These are phyloP conservation scores for Ophiostoma ips DNA, from an alignment of 2,329 filamentous ascomycete species.

Conservation along the genomic window DNA sequence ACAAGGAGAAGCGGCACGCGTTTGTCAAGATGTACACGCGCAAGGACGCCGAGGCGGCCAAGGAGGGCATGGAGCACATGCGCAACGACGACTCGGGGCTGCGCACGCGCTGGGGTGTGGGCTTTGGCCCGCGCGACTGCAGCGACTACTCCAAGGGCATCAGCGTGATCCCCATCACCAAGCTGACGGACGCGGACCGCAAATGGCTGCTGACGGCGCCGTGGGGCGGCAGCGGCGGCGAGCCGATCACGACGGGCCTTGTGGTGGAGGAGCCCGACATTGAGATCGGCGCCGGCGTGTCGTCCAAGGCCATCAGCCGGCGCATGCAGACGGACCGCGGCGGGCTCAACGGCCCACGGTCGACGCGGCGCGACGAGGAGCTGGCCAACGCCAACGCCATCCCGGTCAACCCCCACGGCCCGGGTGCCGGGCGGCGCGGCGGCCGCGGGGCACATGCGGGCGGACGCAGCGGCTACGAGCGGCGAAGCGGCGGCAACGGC, in stretches of 20 bases:
- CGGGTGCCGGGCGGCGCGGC: slow-evolving; percentile 11
- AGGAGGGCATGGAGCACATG: slow-evolving; percentile 73
- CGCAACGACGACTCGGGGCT: slow-evolving; percentile 55
- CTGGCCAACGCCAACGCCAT: slow-evolving; percentile 4
- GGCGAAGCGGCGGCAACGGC: slow-evolving; percentile 16
- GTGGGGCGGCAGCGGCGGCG: slow-evolving; percentile 81
- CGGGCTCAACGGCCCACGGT: slow-evolving; percentile 50
- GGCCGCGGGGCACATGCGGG: slow-evolving; percentile 9
- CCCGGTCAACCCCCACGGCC: slow-evolving; percentile 5
- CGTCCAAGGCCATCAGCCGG: slow-evolving; percentile 70
- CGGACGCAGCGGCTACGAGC: slow-evolving; percentile 12
- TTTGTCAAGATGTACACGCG: slow-evolving; percentile 98
- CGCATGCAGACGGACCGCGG: slow-evolving; percentile 57
- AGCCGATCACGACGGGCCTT: slow-evolving; percentile 65
- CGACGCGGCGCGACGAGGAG: slow-evolving; percentile 31
- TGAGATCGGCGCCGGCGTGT: slow-evolving; percentile 93
- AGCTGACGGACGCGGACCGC: slow-evolving; percentile 87
- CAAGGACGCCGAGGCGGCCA: slow-evolving; percentile 68
- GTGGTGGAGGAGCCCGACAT: slow-evolving; percentile 96
- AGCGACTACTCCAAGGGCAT: slow-evolving; percentile 88
- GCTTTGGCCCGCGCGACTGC: slow-evolving; percentile 92
- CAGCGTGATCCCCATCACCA: slow-evolving; percentile 83
- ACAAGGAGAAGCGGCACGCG: slow-evolving; percentile 93
- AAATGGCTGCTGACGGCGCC: slow-evolving; percentile 96
- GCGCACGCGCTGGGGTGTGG: slow-evolving; percentile 91